Evolutionary conservation across 2,329 filamentous ascomycete species (phyloP), one percentile per base, ranked within the genome.

Genomic region (Aspergillus sp.): DNA sequence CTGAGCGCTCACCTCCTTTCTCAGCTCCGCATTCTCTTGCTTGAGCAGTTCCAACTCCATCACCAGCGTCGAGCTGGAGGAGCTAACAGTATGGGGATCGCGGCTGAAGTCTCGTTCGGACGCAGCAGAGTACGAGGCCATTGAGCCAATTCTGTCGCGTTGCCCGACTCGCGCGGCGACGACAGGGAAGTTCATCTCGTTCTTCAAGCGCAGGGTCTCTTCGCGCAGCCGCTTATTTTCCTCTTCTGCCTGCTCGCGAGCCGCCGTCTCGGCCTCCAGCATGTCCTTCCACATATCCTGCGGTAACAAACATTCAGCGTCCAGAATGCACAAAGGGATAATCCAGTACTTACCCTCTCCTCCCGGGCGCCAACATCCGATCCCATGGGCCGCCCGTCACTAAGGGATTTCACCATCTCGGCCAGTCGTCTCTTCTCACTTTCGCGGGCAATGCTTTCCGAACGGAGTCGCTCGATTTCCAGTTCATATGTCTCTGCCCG

Each of bases 231-330:
- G 88, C 65, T 89, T 88, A 67, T 93, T 93, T 66, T 98, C 93
- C 45, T 96, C 91, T 67, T 98, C 93, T 0, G 91, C 87, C 75
- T 97, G 91, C 76, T 97, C 94, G 60, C 94, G 87, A 30, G 92
- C 87, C 3, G 90, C 89, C 2, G 91, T 95, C 76, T 99, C 95
- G 65, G 95, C 91, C 72, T 97, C 92, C 25, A 97, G 85, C 63
- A 98, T 86, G 69, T 97, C 94, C 74, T 96, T 97, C 89, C 92
- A 97, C 76, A 97, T 94, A 63, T 96, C 92, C 72, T 90, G 66
- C 63, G 60, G 28, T 36, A 38, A 25, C 7, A 21, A 28, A 53
- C 8, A 55, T 43, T 17, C 38, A 30, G 36, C 36, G 25, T 28
- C 2, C 10, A 4, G 23, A 57, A 21, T 15, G 10, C 19, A 10